Evolutionary conservation across 768 basidiomycete genomes (phyloP).

Genomic region (Jaapia argillacea): DNA sequence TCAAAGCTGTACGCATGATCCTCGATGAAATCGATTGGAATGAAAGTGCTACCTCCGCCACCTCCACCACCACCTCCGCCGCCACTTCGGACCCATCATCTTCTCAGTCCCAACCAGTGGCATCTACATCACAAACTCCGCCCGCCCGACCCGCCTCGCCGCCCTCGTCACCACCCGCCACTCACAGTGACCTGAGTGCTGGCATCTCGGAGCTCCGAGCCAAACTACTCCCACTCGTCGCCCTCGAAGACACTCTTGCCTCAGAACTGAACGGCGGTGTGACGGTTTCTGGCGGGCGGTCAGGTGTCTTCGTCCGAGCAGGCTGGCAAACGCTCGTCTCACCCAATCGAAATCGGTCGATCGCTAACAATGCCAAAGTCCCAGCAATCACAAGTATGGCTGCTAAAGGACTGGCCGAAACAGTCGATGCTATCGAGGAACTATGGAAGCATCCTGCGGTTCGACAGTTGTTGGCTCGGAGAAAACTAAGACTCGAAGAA

Average conservation of each 20-base stretch:
- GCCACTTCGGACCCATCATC: not conserved
- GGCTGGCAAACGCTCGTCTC: conserved; percentile 63
- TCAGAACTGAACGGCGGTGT: conserved; percentile 69
- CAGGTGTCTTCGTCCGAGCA: conserved; percentile 65
- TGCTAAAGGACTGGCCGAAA: conserved; percentile 34
- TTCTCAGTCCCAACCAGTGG: no score
- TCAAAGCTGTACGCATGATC: conserved; percentile 69
- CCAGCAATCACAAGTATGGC: not conserved
- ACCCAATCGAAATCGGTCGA: not conserved
- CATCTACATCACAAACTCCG: not conserved
- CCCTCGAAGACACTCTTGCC: conserved; percentile 52
- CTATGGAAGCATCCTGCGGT: conserved; percentile 72
- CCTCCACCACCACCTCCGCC: no score
- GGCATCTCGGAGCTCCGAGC: conserved; percentile 41
- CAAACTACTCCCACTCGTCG: conserved; percentile 49
- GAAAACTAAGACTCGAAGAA: conserved; percentile 72
- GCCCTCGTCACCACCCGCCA: not conserved
- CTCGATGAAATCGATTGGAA: conserved; percentile 62
- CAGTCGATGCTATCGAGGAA: conserved; percentile 54
- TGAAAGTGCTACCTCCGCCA: not conserved
- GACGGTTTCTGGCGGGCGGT: conserved; percentile 61
- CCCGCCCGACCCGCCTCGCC: not conserved
- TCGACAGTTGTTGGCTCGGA: conserved; percentile 51
- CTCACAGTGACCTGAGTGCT: not conserved
- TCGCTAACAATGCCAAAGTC: conserved; percentile 8